A percentile compares a stretch with the other conserved stretches of the same genome.
Evolutionary conservation across 306 rosid genomes (phyloP).

Genomic region (Ziziphus jujuba): DNA sequence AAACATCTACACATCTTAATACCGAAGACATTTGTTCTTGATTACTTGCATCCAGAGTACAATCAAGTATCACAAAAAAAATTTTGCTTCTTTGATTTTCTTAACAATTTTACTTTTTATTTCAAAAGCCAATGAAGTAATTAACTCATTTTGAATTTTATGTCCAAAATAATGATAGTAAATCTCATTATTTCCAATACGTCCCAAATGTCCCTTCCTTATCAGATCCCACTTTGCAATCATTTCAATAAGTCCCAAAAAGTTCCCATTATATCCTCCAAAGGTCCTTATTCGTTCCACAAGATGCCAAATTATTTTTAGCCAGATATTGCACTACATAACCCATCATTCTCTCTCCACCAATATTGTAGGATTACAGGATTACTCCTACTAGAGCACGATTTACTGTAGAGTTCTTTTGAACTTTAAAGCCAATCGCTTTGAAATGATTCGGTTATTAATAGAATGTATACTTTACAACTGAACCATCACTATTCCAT

Average conservation of each 20-base stretch:
- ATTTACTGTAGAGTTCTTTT: no score
- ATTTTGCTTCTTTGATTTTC: background rate
- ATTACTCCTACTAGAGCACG: no score
- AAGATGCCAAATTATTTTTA: constrained; percentile 8
- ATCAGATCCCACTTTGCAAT: background rate
- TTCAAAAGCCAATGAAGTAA: background rate
- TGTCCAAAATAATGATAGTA: background rate
- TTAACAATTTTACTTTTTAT: no score
- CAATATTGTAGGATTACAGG: no score
- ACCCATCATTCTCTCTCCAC: no score
- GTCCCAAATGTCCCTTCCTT: background rate
- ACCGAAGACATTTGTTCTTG: constrained; percentile 6
- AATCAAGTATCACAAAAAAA: background rate
- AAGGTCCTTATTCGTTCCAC: background rate
- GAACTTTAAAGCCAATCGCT: no score
- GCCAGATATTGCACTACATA: background rate
- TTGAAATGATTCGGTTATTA: no score
- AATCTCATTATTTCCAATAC: background rate
- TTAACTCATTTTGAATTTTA: background rate
- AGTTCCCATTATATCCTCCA: background rate
- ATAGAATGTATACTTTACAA: no score
- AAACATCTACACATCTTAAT: background rate
- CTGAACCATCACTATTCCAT: no score
- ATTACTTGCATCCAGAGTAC: background rate
- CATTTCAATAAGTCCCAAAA: background rate